Evolutionary conservation across 306 rosid genomes (phyloP).

Genomic region (Senna siamea): DNA sequence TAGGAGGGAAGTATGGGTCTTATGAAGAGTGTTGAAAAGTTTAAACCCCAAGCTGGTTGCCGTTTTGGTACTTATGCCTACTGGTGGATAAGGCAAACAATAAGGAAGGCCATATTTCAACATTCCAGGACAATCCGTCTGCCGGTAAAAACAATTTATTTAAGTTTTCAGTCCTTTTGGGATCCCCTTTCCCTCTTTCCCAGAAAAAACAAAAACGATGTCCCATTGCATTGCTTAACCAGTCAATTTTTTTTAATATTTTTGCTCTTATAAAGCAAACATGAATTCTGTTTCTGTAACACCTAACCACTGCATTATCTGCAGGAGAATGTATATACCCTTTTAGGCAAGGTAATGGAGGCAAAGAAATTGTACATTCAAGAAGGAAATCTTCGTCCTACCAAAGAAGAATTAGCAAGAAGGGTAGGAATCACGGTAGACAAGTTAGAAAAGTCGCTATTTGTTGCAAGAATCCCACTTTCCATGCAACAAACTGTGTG

Average conservation of each 20-base stretch:
- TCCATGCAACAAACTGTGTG: slow-evolving; percentile 87
- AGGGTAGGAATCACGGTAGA: slow-evolving; percentile 73
- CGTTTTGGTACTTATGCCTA: slow-evolving; percentile 86
- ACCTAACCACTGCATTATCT: slow-evolving; percentile 27
- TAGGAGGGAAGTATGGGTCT: slow-evolving; percentile 96
- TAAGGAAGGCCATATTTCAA: slow-evolving; percentile 77
- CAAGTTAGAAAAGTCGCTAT: slow-evolving; percentile 66
- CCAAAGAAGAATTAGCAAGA: slow-evolving; percentile 76
- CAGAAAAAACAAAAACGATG: too few relatives aligned
- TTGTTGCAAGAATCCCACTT: slow-evolving; percentile 68
- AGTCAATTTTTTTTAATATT: not conserved
- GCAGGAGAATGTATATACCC: slow-evolving; percentile 78
- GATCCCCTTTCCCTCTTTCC: too few relatives aligned
- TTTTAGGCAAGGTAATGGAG: slow-evolving; percentile 71
- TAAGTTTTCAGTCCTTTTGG: too few relatives aligned
- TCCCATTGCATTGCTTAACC: slow-evolving; percentile 1
- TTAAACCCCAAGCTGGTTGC: slow-evolving; percentile 86
- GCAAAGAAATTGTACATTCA: slow-evolving; percentile 69
- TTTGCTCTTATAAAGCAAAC: slow-evolving; percentile 20
- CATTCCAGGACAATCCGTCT: slow-evolving; percentile 90
- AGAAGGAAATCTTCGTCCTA: slow-evolving; percentile 73
- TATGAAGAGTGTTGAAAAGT: slow-evolving; percentile 79
- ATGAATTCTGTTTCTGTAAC: slow-evolving; percentile 29
- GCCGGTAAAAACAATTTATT: slow-evolving; percentile 57
- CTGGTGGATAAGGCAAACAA: slow-evolving; percentile 92